These are phyloP conservation scores for Spongispora temasekensis DNA, from an alignment of 1,284 basidiomycete genomes.

Conservation along the genomic window DNA sequence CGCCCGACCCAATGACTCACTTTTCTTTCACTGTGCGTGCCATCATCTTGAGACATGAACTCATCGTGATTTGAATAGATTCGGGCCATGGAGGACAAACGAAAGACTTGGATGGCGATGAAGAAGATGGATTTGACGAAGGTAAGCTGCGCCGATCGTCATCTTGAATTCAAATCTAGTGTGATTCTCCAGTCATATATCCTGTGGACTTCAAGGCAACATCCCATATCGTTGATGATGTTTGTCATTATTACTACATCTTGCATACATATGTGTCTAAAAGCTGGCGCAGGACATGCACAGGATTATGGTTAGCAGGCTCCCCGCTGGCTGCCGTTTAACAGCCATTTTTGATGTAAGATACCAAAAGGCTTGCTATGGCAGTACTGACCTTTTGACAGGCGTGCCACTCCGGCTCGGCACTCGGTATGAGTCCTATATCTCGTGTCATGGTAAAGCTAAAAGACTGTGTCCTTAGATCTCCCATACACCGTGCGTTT, in stretches of 20 bases:
- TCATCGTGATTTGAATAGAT: constrained; percentile 21
- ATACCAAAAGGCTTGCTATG: neutral
- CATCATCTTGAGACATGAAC: neutral
- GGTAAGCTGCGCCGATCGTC: constrained; percentile 16
- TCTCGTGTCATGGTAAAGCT: neutral
- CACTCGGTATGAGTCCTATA: constrained; percentile 46
- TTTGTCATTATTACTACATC: constrained; percentile 39
- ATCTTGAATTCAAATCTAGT: neutral
- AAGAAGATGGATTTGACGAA: constrained; percentile 40
- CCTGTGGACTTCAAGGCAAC: constrained; percentile 74
- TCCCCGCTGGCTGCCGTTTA: constrained; percentile 83
- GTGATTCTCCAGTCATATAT: constrained; percentile 65
- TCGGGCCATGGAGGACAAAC: constrained; percentile 63
- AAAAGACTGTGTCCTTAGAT: constrained; percentile 38
- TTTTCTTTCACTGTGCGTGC: constrained; percentile 88
- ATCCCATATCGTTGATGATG: constrained; percentile 85
- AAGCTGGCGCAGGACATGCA: constrained; percentile 56
- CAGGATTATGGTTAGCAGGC: constrained; percentile 68
- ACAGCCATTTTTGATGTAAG: constrained; percentile 87
- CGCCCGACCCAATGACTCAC: constrained; percentile 80
- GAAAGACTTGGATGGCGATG: constrained; percentile 48
- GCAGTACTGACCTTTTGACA: constrained; percentile 24
- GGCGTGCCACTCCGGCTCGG: constrained; percentile 73
- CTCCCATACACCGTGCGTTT: constrained; percentile 58
- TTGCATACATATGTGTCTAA: constrained; percentile 9